Evolutionary conservation across 169 alveolate genomes (phyloP), one percentile per base, ranked within the genome.

Genomic region (Plasmodium inui): DNA sequence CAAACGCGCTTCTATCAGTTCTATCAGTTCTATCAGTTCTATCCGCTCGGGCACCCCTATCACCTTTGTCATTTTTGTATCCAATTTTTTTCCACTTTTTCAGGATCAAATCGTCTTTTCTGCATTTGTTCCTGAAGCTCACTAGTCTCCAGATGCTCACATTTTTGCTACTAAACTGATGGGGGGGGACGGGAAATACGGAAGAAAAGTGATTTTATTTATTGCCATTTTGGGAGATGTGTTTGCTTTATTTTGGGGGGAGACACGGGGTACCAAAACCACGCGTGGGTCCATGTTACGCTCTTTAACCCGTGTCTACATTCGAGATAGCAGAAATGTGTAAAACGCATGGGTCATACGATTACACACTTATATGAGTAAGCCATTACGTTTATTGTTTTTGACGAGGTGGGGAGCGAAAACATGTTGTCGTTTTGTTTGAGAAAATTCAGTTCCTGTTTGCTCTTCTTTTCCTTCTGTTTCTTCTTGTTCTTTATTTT

Each of bases 61-160:
- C 61, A 50, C 22, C 22, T 50, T 50, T 83, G 34, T 96, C 97
- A 46, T 76, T 84, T 55, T 73, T 88, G 89, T 89, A 84, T 17
- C 91, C 95, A 22, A 96, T 92, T 53, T 96, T 94, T 46, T 95
- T 55, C 97, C 97, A 96, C 74, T 96, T 96, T 80, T 72, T 91
- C 46, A 96, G 83, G 14, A 96, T 96, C 41, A 96, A 92, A 34
- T 96, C 96, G 53, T 96, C 97, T 7, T 96, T 80, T 55, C 97
- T 57, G 41, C 97, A 96, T 70, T 96, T 96, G 92, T 95, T 96
- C 57, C 95, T 84, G 89, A 96, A 96, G 26, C 92, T 92, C 37
- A 96, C 95, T 19, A 92, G 46, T 82, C 97, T 74, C 97, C 97
- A 96, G 57, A 94, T 78, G 50, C 95, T 94, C 12, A 88, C 83